These are phyloP conservation scores for Auriscalpium orientale DNA, from an alignment of 768 basidiomycete genomes.

Conservation along the genomic window DNA sequence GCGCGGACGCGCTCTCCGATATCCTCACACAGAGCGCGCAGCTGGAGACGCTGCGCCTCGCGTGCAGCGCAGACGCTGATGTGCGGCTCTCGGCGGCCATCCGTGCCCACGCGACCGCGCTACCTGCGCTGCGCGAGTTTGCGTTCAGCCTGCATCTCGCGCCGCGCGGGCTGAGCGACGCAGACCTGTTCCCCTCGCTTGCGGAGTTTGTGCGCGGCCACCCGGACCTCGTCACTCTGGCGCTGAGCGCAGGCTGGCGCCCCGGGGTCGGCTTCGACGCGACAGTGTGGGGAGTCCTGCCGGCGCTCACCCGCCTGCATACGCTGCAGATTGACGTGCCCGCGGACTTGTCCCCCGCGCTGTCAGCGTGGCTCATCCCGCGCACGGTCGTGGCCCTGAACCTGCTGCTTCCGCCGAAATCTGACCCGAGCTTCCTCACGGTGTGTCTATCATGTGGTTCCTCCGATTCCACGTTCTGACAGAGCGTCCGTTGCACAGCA, in stretches of 20 bases:
- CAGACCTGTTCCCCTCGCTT: constrained; percentile 62
- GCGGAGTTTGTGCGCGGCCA: constrained; percentile 58
- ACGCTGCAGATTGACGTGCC: constrained; percentile 57
- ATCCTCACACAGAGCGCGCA: constrained; percentile 58
- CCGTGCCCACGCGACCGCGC: constrained; percentile 3
- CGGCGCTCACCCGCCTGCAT: constrained; percentile 43
- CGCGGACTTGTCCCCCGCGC: constrained; percentile 49
- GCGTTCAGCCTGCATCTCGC: constrained; percentile 31
- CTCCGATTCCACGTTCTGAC: background rate
- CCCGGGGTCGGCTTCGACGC: constrained; percentile 59
- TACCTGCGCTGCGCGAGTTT: constrained; percentile 64
- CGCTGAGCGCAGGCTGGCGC: constrained; percentile 32
- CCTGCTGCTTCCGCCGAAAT: constrained; percentile 31
- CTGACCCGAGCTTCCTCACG: constrained; percentile 27
- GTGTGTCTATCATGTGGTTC: background rate
- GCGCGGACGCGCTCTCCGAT: constrained; percentile 44
- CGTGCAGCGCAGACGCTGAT: constrained; percentile 37
- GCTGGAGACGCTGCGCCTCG: constrained; percentile 52
- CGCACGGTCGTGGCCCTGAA: constrained; percentile 35
- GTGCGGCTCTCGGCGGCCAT: constrained; percentile 43
- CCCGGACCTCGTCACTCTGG: constrained; percentile 41
- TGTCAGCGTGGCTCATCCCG: constrained; percentile 69
- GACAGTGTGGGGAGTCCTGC: constrained; percentile 64
- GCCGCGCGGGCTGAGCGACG: constrained; percentile 32
- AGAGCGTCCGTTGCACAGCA: background rate